Conservation (phyloP, 2,329 filamentous ascomycete species). For the Microcera coccophila region DNA sequence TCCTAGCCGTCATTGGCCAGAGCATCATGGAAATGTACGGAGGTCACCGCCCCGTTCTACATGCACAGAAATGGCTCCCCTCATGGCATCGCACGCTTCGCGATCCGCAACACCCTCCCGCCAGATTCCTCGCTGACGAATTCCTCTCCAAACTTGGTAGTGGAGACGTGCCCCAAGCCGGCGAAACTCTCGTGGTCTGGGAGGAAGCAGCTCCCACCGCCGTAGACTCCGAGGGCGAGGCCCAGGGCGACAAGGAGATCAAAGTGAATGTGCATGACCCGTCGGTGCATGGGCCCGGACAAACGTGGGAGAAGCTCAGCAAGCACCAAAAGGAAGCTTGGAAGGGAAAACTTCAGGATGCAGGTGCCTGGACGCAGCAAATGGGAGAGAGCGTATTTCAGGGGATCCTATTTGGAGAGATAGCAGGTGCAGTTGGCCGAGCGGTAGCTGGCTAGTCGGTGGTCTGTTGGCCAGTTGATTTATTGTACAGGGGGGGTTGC, state of each 20-base stretch:
- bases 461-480: neutral
- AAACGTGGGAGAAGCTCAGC: conserved; percentile 67
- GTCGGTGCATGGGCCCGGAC: conserved; percentile 49
- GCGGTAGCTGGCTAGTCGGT: conserved; percentile 41
- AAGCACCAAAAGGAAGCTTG: conserved; percentile 61
- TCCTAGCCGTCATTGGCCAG: conserved; percentile 61
- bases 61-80: conserved; percentile 54
- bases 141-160: conserved; percentile 38
- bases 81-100: conserved; percentile 35
- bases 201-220: conserved; percentile 23
- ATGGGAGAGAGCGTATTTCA: conserved; percentile 75
- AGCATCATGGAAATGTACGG: conserved; percentile 62
- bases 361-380: conserved; percentile 74
- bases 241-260: conserved; percentile 24
- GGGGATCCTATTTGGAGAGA: conserved; percentile 72
- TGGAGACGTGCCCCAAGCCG: conserved; percentile 29
- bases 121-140: conserved; percentile 27
- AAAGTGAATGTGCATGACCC: conserved; percentile 45
- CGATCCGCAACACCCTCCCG: conserved; percentile 22
- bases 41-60: conserved; percentile 52
- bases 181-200: conserved; percentile 39
- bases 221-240: conserved; percentile 14
- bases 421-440: conserved; percentile 59
- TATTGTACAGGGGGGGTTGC: no score
- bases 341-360: conserved; percentile 64